phyloP scores from a whole-genome alignment of 345 rosid genomes.

The Aethionema arabicum region DNA sequence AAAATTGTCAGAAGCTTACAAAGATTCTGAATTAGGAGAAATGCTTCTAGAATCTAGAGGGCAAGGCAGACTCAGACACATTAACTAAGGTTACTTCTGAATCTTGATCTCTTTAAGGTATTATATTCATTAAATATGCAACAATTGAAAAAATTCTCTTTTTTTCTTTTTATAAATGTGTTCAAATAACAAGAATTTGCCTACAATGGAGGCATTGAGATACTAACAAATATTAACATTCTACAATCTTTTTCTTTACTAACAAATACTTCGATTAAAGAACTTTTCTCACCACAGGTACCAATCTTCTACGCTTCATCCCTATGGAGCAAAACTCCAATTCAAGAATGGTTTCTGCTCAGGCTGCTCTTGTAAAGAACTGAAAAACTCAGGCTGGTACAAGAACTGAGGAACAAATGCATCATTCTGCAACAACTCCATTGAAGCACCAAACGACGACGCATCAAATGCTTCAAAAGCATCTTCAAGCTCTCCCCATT shows the following conservation, averaged over 20 bases:
- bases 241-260: conserved; percentile 28
- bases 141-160: conserved; percentile 21
- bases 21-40: not conserved
- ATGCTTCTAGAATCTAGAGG: not conserved
- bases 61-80: not conserved
- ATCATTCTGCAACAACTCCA: conserved; percentile 49
- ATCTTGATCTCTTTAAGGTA: not conserved
- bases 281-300: conserved; percentile 1
- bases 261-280: conserved; percentile 19
- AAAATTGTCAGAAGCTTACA: not conserved
- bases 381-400: conserved; percentile 40
- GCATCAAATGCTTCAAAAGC: conserved; percentile 45
- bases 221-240: conserved; percentile 33
- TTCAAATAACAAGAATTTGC: conserved; percentile 31
- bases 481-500: conserved; percentile 42
- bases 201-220: conserved; percentile 31
- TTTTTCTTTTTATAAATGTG: conserved; percentile 15
- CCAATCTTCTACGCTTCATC: conserved; percentile 5
- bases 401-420: conserved; percentile 49
- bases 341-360: conserved; percentile 40
- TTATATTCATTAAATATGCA: not conserved
- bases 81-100: no score
- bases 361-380: conserved; percentile 30
- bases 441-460: conserved; percentile 36
- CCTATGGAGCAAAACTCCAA: conserved; percentile 35